phyloP scores from a whole-genome alignment of 371 early-diverging fungal species.

The Blastocladiella emersonii region DNA sequence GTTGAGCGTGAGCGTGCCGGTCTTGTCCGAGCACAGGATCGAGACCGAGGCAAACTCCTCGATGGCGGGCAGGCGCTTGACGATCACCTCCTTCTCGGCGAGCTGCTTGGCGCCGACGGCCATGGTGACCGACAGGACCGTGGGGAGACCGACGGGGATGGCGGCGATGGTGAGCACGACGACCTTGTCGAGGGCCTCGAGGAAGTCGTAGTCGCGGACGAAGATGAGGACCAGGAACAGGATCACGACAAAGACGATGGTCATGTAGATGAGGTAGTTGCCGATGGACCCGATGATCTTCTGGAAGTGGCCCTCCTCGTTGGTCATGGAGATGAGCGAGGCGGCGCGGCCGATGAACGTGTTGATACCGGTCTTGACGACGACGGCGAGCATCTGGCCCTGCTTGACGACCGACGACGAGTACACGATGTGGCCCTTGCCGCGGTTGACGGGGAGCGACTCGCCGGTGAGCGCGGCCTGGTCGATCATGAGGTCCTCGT shows the following conservation, averaged over 20 bases:
- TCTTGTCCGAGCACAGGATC: slow-evolving; percentile 89
- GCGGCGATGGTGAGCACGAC: slow-evolving; percentile 90
- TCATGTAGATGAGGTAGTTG: slow-evolving; percentile 74
- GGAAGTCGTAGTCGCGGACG: slow-evolving; percentile 18
- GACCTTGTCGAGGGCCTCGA: slow-evolving; percentile 60
- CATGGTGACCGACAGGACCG: slow-evolving; percentile 94
- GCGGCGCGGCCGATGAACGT: slow-evolving; percentile 88
- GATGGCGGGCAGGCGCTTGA: slow-evolving; percentile 84
- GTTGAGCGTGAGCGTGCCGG: slow-evolving; percentile 89
- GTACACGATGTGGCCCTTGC: slow-evolving; percentile 62
- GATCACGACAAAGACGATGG: slow-evolving; percentile 64
- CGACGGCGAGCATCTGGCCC: slow-evolving; percentile 72
- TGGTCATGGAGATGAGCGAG: slow-evolving; percentile 66
- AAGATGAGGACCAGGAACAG: slow-evolving; percentile 60
- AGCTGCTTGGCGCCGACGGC: slow-evolving; percentile 88
- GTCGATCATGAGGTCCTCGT: slow-evolving; percentile 69
- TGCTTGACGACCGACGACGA: slow-evolving; percentile 72
- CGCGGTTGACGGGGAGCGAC: slow-evolving; percentile 71
- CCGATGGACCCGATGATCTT: slow-evolving; percentile 83
- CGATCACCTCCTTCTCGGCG: slow-evolving; percentile 83
- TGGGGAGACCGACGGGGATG: slow-evolving; percentile 90
- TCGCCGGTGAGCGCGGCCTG: slow-evolving; percentile 93
- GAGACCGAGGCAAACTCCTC: slow-evolving; percentile 91
- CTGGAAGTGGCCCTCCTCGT: slow-evolving; percentile 74
- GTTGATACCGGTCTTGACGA: slow-evolving; percentile 69